Base-by-base conservation (phyloP, 441 rosid genomes). In the Euphorbia celastroides region DNA sequence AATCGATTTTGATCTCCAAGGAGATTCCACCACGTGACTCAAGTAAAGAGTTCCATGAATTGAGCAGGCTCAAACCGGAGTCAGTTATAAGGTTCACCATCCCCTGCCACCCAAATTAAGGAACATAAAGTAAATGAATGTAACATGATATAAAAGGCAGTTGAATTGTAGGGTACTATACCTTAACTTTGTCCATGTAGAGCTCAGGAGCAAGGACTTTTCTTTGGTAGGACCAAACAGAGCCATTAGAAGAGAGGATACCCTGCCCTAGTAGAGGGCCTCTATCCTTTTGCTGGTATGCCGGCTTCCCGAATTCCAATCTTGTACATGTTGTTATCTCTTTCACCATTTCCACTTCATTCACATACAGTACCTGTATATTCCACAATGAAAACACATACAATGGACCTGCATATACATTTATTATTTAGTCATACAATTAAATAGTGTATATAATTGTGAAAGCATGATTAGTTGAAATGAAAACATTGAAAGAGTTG, bases 211-310 rank as follows among this genome's bases (percentile, higher is more conserved):
- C 86, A 61, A 82, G 73, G 57, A 82, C 72, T 72, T 74, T 84
- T 86, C n/a, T 79, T 46, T 82, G 84, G 65, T 79, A 78, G 0
- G 78, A 58, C 86, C 85, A 84, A 13, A 52, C 2, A 31, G 73
- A 31, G 5, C 84, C 88, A 63, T 82, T 84, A 9, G 88, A 82
- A 44, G 88, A 75, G 25, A 84, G 66, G 46, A 84, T 74, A 20
- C 88, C 88, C 2, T 72, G 79, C 13, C 88, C 86, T 62, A 82
- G 78, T 73, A 84, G 67, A 57, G 88, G 64, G 13, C 86, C 86
- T 10, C 62, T 61, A 26, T 80, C 83, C 63, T 68, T 75, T 2
- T 78, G 79, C 57, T 80, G 86, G 62, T 78, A 78, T 0, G 84
- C 70, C n/a, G 84, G 86, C 73, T 84, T 84, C 10, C 86, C 88